Base-by-base conservation (phyloP, 805 yeast genomes). In the Hanseniaspora valbyensis region DNA sequence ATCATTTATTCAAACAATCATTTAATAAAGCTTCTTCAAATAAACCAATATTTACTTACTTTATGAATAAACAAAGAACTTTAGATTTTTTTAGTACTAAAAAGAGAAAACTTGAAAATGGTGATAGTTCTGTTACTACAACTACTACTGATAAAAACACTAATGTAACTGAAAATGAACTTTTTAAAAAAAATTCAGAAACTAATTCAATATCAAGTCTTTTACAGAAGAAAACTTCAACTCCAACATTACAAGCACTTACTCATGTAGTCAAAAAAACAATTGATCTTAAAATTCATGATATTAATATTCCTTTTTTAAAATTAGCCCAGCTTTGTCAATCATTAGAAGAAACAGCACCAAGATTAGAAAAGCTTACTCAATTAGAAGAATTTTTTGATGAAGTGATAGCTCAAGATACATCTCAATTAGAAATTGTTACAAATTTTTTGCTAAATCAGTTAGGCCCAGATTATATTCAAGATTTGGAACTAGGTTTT, bases 401-500 rank as follows among this genome's bases (percentile, higher is more conserved):
- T 12, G 74, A 76, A 38, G 79, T 87, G 0, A 68, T 92, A 49
- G 63, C 72, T 25, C 69, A 74, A 40, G 71, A 77, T 40, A 76
- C 80, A 2, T 56, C 63, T 3, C 76, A 74, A 41, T 66, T 92
- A 49, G 72, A 85, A 6, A 78, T 76, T 50, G 79, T 86, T 1
- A 83, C 89, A 1, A 92, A 90, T 58, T 72, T 92, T 16, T 83
- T 84, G 66, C 88, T 90, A 61, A 90, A 90, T 62, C 70, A 90
- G 54, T 68, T 89, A 9, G 96, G 96, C 0, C 98, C 98, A 0
- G 98, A 92, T 63, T 92, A 92, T 61, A 95, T 87, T 61, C 63
- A 65, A 4, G 96, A 94, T 28, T 68, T 90, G 52, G 98, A 92
- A 61, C 70, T 92, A 24, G 98, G 98, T 0, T 72, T 92, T 2